Conservation (phyloP, 108 stramenopile species). For the Pseudonitzschia delicatissima region DNA sequence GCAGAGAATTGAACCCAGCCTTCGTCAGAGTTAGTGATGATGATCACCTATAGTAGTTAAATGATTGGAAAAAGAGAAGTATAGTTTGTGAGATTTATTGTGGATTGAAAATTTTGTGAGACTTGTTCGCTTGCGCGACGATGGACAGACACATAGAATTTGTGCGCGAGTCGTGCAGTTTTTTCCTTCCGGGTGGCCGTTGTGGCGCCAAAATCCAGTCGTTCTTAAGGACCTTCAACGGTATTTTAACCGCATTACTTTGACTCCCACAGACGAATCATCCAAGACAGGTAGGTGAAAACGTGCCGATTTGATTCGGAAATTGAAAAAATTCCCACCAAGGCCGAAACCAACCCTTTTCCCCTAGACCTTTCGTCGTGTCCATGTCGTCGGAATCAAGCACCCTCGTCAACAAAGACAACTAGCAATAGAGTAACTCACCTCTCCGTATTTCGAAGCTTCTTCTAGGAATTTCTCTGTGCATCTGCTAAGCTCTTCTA, state of each 20-base stretch:
- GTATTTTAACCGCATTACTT: not conserved
- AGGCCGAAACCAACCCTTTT: no score
- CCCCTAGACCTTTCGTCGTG: no score
- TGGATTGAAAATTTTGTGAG: slow-evolving; percentile 9
- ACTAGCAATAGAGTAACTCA: slow-evolving; percentile 23
- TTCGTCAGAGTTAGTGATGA: slow-evolving; percentile 91
- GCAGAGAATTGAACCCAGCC: slow-evolving; percentile 91
- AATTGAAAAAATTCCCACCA: no score
- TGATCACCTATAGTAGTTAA: slow-evolving; percentile 52
- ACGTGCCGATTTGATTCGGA: no score
- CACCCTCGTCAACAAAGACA: not conserved
- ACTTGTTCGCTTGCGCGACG: not conserved
- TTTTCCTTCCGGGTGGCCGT: no score
- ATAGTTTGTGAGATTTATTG: slow-evolving; percentile 11
- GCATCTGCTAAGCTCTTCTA: slow-evolving; percentile 64
- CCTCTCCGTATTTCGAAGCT: slow-evolving; percentile 81
- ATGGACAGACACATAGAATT: slow-evolving; percentile 14
- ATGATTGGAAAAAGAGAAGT: not conserved
- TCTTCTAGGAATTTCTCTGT: slow-evolving; percentile 70
- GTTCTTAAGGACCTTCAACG: not conserved
- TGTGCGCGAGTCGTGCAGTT: not conserved
- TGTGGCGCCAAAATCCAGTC: slow-evolving; percentile 14
- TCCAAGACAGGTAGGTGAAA: no score
- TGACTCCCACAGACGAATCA: slow-evolving; percentile 8
- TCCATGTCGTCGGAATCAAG: no score